Conservation (phyloP, 164 flowering plant species). For the Magnolia kwangsiensis region DNA sequence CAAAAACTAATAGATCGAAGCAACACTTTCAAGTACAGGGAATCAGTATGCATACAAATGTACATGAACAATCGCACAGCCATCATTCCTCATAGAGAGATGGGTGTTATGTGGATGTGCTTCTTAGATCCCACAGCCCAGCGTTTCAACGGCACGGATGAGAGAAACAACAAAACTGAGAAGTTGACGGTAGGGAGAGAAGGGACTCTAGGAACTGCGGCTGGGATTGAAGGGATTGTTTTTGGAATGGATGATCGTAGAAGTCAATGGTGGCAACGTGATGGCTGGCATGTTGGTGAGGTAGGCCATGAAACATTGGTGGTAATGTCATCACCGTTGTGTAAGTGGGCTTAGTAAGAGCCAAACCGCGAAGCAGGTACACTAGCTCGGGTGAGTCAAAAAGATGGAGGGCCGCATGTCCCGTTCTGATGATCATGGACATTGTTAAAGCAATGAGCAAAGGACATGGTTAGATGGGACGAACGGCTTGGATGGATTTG, state of each 20-base stretch:
- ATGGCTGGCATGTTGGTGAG: not conserved
- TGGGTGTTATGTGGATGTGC: too few relatives aligned
- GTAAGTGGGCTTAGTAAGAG: not conserved
- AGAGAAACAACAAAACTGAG: too few relatives aligned
- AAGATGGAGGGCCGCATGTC: not conserved
- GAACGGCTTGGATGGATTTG: not conserved
- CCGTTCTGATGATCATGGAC: not conserved
- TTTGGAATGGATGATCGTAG: not conserved
- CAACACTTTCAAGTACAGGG: too few relatives aligned
- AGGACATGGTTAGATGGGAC: constrained; percentile 1
- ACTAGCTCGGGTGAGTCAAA: not conserved
- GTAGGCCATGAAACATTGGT: not conserved
- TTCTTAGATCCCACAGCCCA: too few relatives aligned
- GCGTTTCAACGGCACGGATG: too few relatives aligned
- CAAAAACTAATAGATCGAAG: too few relatives aligned
- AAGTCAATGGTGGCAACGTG: constrained; percentile 1
- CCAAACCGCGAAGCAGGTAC: not conserved
- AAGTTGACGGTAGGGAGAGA: not conserved
- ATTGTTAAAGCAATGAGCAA: not conserved
- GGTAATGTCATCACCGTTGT: not conserved
- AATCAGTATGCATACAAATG: too few relatives aligned
- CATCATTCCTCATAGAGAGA: too few relatives aligned
- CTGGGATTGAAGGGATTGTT: not conserved
- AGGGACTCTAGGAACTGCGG: not conserved
- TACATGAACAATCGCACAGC: too few relatives aligned